Evolutionary conservation across 2,329 filamentous ascomycete genomes (phyloP).

Genomic region (Pyrenophora teres): DNA sequence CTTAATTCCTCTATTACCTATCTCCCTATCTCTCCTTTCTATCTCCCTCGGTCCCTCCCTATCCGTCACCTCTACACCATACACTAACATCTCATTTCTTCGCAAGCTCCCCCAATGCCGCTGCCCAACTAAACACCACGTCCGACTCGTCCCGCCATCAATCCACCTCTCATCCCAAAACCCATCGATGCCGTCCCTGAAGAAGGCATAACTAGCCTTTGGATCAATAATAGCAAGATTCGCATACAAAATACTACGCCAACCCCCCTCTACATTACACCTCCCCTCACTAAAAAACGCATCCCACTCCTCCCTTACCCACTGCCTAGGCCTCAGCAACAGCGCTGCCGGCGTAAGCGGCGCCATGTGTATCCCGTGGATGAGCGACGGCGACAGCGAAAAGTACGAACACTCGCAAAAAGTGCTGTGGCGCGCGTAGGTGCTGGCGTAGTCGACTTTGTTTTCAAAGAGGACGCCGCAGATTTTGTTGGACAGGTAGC

Average conservation of each 20-base stretch:
- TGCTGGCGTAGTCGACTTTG: slow-evolving; percentile 91
- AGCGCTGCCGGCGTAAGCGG: slow-evolving; percentile 72
- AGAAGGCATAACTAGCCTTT: slow-evolving; percentile 72
- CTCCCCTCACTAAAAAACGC: slow-evolving; percentile 73
- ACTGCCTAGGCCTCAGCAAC: slow-evolving; percentile 67
- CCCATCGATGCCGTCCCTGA: slow-evolving; percentile 66
- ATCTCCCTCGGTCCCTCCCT: too few species aligned
- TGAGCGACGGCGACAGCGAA: slow-evolving; percentile 65
- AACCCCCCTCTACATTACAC: slow-evolving; percentile 61
- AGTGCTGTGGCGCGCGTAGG: slow-evolving; percentile 67
- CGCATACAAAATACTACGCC: slow-evolving; percentile 83
- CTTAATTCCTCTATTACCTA: too few species aligned
- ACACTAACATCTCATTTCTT: neutral
- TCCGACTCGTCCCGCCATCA: slow-evolving; percentile 71
- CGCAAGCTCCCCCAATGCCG: slow-evolving; percentile 30
- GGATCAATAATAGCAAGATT: slow-evolving; percentile 82
- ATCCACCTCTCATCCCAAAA: slow-evolving; percentile 64
- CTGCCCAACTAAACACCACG: slow-evolving; percentile 44
- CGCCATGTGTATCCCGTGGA: slow-evolving; percentile 82
- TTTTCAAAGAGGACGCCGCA: slow-evolving; percentile 82
- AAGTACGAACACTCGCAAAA: slow-evolving; percentile 66
- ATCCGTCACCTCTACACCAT: too few species aligned
- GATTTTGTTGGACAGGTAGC: slow-evolving; percentile 79
- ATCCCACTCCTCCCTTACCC: slow-evolving; percentile 71
- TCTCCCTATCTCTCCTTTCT: too few species aligned